Evolutionary conservation across 257 asterid genomes (phyloP).

Genomic region (Primulina huaijiensis): DNA sequence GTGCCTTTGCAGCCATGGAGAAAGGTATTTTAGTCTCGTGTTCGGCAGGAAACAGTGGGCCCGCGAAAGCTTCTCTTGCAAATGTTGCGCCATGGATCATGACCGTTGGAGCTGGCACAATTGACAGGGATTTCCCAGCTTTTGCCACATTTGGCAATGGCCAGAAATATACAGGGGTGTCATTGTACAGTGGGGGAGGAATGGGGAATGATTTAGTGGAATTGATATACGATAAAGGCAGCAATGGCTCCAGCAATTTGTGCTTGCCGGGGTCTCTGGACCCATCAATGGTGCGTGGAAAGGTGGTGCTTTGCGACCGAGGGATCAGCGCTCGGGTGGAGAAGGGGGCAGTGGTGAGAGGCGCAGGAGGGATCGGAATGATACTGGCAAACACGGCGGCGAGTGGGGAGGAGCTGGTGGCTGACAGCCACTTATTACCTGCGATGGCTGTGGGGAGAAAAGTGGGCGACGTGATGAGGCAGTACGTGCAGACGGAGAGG

Average conservation of each 20-base stretch:
- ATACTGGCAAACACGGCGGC: slow-evolving; percentile 57
- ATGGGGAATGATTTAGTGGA: slow-evolving; percentile 41
- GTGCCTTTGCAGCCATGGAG: slow-evolving; percentile 66
- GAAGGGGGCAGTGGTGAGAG: slow-evolving; percentile 49
- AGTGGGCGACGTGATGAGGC: slow-evolving; percentile 40
- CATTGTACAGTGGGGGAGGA: slow-evolving; percentile 48
- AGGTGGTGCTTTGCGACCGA: slow-evolving; percentile 55
- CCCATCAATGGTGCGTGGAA: slow-evolving; percentile 44
- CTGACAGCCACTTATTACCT: slow-evolving; percentile 58
- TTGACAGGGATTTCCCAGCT: slow-evolving; percentile 64
- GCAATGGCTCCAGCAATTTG: slow-evolving; percentile 34
- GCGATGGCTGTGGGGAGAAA: slow-evolving; percentile 55
- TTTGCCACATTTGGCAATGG: slow-evolving; percentile 41
- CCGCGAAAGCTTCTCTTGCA: slow-evolving; percentile 33
- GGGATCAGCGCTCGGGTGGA: slow-evolving; percentile 52
- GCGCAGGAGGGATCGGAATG: slow-evolving; percentile 63
- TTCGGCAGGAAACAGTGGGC: slow-evolving; percentile 66
- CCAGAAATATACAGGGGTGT: slow-evolving; percentile 43
- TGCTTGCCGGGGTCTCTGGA: slow-evolving; percentile 48
- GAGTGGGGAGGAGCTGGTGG: slow-evolving; percentile 59
- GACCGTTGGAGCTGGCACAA: slow-evolving; percentile 72
- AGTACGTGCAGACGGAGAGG: slow-evolving; percentile 33
- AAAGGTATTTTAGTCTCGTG: slow-evolving; percentile 61
- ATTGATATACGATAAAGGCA: slow-evolving; percentile 34
- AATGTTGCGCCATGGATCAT: slow-evolving; percentile 76